A percentile compares a stretch with the other conserved stretches of the same genome.
phyloP scores from a whole-genome alignment of 495 filamentous ascomycete species.

The Aspergillus campestris region DNA sequence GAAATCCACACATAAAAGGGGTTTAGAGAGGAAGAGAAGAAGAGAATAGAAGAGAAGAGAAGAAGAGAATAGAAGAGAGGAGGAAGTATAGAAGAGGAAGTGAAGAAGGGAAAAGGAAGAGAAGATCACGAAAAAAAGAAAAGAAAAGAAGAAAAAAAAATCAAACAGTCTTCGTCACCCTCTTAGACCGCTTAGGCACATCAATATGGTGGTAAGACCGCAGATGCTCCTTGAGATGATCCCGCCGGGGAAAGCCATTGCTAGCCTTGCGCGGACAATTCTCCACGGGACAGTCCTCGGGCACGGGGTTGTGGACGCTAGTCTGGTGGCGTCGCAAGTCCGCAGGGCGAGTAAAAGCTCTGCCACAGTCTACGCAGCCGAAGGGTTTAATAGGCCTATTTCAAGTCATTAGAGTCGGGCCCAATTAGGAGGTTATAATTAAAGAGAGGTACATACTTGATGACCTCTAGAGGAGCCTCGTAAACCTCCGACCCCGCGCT shows the following conservation, averaged over 20 bases:
- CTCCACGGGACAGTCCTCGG: slow-evolving; percentile 66
- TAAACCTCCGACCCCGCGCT: too few relatives aligned
- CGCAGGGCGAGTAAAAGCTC: slow-evolving; percentile 42
- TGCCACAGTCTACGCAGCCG: slow-evolving; percentile 35
- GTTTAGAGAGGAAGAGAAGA: too few relatives aligned
- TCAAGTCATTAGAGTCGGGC: background rate
- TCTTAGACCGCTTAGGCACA: slow-evolving; percentile 39
- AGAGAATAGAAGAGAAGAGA: background rate
- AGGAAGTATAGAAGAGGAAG: too few relatives aligned
- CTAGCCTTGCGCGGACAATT: slow-evolving; percentile 72
- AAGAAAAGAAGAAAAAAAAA: background rate
- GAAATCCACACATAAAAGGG: too few relatives aligned
- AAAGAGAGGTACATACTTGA: too few relatives aligned
- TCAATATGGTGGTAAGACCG: slow-evolving; percentile 62
- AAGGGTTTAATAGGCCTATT: slow-evolving; percentile 33
- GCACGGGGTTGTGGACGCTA: slow-evolving; percentile 48
- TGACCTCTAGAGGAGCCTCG: too few relatives aligned
- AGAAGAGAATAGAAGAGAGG: background rate
- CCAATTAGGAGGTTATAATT: too few relatives aligned
- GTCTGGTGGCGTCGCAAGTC: slow-evolving; percentile 48
- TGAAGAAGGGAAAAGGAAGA: background rate
- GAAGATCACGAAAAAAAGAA: background rate
- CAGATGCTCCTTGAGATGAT: slow-evolving; percentile 84
- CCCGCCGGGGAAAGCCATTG: slow-evolving; percentile 74
- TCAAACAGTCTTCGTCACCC: slow-evolving; percentile 19